Base-by-base conservation (phyloP, 2,329 filamentous ascomycete species). In the Aspergillus aculeatinus region DNA sequence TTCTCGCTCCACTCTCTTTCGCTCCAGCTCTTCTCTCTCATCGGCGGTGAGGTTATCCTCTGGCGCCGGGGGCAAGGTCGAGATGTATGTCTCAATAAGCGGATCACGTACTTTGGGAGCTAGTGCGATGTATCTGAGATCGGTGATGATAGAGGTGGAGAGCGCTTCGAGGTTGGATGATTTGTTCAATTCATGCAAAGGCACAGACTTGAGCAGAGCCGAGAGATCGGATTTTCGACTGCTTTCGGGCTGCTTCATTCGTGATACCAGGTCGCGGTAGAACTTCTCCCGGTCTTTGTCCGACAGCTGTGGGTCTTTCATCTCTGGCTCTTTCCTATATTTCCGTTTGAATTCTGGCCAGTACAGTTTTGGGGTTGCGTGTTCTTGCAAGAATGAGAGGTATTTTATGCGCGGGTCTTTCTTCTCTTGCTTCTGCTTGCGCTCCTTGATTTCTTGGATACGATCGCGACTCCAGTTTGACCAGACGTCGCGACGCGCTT, bases 281-380 rank as follows among this genome's bases (percentile, higher is more conserved):
- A 75, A 71, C 62, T 80, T 81, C 63, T 82, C 80, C 5, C 79
- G 74, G 55, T 82, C 80, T 63, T 79, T 81, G 61, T 82, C 80
- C 23, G 74, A 73, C 48, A 82, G 63, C 19, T 77, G 71, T 5
- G 69, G 68, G 56, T 79, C 76, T 58, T 74, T 80, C 89, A 99
- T 92, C 55, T 88, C 84, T 0, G 85, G 76, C 64, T 96, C 92
- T 65, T 89, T 93, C 65, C 89, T 89, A 76, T 87, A 95, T 73
- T 97, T 99, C 35, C 95, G 84, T 69, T 91, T 92, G 77, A 99
- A 99, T 73, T 99, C 95, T 0, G 91, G 89, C 95, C 95, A 99
- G 81, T 96, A 99, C 1, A 99, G 83, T 77, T 96, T 98, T 0
- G 91, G 89, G 0, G 89, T 95, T 0, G 93, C 94, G 66, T 92